Conservation (phyloP, 1,284 basidiomycete species). For the Cutaneotrichosporon arboriforme region DNA sequence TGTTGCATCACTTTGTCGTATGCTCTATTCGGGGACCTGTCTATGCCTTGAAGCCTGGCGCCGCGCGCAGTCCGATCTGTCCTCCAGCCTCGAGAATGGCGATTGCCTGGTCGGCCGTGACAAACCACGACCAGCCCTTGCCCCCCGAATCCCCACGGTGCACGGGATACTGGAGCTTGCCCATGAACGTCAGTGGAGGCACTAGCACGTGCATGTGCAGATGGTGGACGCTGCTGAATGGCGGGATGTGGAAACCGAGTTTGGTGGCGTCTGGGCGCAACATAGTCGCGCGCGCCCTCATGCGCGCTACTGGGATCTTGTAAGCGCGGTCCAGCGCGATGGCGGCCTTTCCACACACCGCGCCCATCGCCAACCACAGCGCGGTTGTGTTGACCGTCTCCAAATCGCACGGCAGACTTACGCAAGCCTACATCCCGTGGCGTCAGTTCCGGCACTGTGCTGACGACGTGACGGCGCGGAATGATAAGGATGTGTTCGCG, state of each 20-base stretch:
- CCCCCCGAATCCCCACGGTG: conserved; percentile 29
- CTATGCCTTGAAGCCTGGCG: neutral
- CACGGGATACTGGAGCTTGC: conserved; percentile 59
- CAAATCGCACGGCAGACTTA: conserved; percentile 35
- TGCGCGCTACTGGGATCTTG: conserved; percentile 54
- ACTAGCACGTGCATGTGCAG: conserved; percentile 72
- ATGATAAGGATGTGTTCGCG: conserved; percentile 61
- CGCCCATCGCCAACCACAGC: too few relatives aligned
- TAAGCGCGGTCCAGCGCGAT: neutral
- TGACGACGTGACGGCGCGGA: conserved; percentile 58
- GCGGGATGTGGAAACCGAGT: conserved; percentile 75
- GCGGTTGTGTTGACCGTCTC: too few relatives aligned
- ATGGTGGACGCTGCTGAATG: conserved; percentile 71
- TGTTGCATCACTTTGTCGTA: too few relatives aligned
- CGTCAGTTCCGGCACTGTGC: conserved; percentile 54
- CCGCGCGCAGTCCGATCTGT: conserved; percentile 50
- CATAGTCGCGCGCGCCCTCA: conserved; percentile 59
- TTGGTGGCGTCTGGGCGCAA: conserved; percentile 45
- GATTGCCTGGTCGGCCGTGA: conserved; percentile 59
- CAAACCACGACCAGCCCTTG: conserved; percentile 76
- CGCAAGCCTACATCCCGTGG: conserved; percentile 53
- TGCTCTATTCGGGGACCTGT: too few relatives aligned
- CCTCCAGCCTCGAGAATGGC: conserved; percentile 58
- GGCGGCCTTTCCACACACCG: too few relatives aligned
- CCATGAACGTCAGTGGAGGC: conserved; percentile 57